Base-by-base conservation (phyloP, 306 rosid genomes). In the Castanea sativa region DNA sequence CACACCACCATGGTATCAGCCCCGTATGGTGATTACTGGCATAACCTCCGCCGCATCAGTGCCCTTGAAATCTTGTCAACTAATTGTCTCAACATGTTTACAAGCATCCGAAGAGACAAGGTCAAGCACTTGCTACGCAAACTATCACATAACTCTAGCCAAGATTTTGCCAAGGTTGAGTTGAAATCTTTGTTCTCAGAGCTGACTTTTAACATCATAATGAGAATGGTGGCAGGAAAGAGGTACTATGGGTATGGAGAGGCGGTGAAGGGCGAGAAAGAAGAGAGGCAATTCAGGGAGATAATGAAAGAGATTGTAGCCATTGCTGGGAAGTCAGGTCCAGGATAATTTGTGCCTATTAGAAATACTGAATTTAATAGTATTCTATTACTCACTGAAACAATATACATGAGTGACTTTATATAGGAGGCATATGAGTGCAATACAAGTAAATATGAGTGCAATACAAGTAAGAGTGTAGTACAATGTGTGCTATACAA, bases 21-120 rank as follows among this genome's bases (percentile, higher is more conserved):
- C 2, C 71, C 92, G 1, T 87, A 91, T 53, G 96, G 96, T 4
- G 96, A 91, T 18, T 92, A 88, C 74, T 93, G 98, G 98, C 94
- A 92, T 19, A 93, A 89, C 86, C 58, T 89, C 1, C 98, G 94
- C 10, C 94, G 94, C 20, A 88, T 93, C 0, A 76, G 90, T 41
- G 25, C 92, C 2, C 25, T 83, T 0, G 94, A 93, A 72, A 87
- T 93, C 52, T 87, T 89, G 78, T 92, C 96, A 10, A 6, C 83
- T 1, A 53, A 21, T 8, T 73, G 86, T 0, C 64, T 83, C 35
- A 86, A 80, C 69, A 18, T 21, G 23, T 89, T 89, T 45, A 4
- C 3, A 0, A 76, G 43, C 19, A 25, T 85, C 23, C 86, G 92
- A 29, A 82, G 15, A 8, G 90, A 89, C 6, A 92, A 93, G 78